A percentile compares a stretch with the other conserved stretches of the same genome.
Conservation (phyloP, 2,329 filamentous ascomycete species). For the Aspergillus versicolor region DNA sequence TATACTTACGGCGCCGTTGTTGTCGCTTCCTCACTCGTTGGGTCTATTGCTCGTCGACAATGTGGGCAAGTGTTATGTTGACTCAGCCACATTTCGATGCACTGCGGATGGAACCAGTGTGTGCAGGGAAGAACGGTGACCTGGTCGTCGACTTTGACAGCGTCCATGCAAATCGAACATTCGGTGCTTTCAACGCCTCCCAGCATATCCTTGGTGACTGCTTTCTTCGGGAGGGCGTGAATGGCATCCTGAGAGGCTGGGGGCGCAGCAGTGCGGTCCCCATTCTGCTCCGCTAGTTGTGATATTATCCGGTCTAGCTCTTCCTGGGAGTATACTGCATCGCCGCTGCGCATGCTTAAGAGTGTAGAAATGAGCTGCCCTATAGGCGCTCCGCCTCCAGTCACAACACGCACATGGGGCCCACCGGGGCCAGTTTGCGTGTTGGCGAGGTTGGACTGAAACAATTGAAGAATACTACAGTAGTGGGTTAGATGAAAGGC, state of each 20-base stretch:
- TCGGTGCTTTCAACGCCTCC: constrained; percentile 67
- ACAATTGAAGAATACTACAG: constrained; percentile 28
- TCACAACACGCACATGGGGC: constrained; percentile 23
- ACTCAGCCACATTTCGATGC: constrained; percentile 77
- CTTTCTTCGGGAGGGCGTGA: constrained; percentile 67
- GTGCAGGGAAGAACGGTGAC: constrained; percentile 79
- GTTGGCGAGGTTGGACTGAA: constrained; percentile 24
- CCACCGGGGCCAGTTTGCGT: constrained; percentile 5
- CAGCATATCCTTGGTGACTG: constrained; percentile 69
- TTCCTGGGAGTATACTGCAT: constrained; percentile 88
- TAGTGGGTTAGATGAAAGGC: not conserved
- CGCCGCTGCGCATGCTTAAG: constrained; percentile 57
- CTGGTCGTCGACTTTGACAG: constrained; percentile 69
- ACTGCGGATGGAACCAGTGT: constrained; percentile 89
- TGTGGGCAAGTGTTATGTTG: constrained; percentile 90
- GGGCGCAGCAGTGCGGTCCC: constrained; percentile 71
- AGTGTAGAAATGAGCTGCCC: constrained; percentile 44
- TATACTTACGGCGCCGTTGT: constrained; percentile 24
- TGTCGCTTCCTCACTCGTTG: not conserved
- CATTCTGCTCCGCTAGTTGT: constrained; percentile 79
- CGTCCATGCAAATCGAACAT: constrained; percentile 94
- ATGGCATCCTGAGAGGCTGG: constrained; percentile 78
- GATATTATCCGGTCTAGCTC: constrained; percentile 86
- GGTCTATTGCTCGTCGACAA: constrained; percentile 43
- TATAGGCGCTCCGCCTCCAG: constrained; percentile 37